Conservation (phyloP, 148 eudicot species). For the Rhododendron henanense region DNA sequence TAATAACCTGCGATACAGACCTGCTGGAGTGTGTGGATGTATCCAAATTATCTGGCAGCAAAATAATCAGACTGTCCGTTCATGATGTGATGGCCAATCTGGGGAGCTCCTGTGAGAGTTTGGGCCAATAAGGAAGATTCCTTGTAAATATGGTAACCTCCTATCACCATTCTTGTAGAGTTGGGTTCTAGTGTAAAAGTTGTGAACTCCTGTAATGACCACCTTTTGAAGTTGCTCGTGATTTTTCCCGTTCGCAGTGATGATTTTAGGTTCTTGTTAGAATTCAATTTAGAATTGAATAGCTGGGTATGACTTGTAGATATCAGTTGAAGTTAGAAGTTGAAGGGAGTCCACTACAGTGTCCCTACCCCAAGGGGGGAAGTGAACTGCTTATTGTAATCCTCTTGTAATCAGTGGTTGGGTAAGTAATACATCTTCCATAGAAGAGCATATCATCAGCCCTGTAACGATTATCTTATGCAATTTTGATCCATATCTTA, state of each 20-base stretch:
- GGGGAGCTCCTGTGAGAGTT: slow-evolving; percentile 11
- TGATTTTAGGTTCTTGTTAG: not conserved
- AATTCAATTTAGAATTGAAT: not conserved
- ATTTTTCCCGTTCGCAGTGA: not conserved
- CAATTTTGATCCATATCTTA: not conserved
- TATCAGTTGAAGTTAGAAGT: not conserved
- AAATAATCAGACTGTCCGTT: slow-evolving; percentile 10
- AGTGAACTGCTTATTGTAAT: not conserved
- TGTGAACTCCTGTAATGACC: not conserved
- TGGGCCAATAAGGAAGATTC: not conserved
- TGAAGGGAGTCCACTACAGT: not conserved
- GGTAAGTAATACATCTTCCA: not conserved
- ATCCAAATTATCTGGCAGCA: slow-evolving; percentile 6
- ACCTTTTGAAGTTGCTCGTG: not conserved
- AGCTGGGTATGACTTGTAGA: not conserved
- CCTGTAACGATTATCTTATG: not conserved
- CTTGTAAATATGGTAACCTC: slow-evolving; percentile 1
- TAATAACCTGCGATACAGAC: slow-evolving; percentile 13
- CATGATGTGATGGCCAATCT: slow-evolving; percentile 5
- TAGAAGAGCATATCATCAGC: not conserved
- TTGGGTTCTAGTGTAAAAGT: not conserved
- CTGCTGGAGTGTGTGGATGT: slow-evolving; percentile 16
- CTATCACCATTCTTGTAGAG: slow-evolving; percentile 4
- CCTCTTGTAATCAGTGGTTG: not conserved
- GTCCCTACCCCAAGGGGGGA: not conserved